These are phyloP conservation scores for Fusarium sp. DNA, from an alignment of 2,329 filamentous ascomycete genomes.

Conservation along the genomic window DNA sequence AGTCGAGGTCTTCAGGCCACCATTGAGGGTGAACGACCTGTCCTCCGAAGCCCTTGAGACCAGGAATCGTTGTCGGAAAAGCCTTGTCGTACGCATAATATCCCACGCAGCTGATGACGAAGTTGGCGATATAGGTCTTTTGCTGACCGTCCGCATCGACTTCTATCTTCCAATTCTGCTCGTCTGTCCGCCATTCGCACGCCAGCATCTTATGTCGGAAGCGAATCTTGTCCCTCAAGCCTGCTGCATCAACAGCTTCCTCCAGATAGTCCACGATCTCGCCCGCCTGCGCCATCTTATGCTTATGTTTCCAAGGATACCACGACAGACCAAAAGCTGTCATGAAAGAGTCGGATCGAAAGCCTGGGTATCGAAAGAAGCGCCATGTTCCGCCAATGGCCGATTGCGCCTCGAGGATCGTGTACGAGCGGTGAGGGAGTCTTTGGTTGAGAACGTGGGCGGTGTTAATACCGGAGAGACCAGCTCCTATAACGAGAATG, in stretches of 20 bases:
- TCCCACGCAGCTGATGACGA: conserved; percentile 67
- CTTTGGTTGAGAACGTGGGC: conserved; percentile 70
- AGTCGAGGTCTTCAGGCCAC: conserved; percentile 76
- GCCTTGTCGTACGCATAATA: conserved; percentile 78
- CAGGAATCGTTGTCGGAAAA: conserved; percentile 68
- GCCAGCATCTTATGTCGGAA: conserved; percentile 58
- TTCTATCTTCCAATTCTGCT: conserved; percentile 64
- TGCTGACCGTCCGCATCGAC: conserved; percentile 46
- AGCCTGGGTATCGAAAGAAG: conserved; percentile 78
- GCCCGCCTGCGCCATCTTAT: conserved; percentile 59
- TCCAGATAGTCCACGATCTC: conserved; percentile 64
- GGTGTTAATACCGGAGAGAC: conserved; percentile 77
- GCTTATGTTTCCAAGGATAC: conserved; percentile 70
- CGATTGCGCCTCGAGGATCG: conserved; percentile 72
- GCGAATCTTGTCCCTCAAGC: conserved; percentile 63
- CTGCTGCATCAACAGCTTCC: conserved; percentile 58
- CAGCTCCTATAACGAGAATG: conserved; percentile 73
- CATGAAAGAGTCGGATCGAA: conserved; percentile 72
- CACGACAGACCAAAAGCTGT: conserved; percentile 72
- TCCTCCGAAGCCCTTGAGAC: conserved; percentile 72
- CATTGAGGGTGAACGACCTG: conserved; percentile 74
- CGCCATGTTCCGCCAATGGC: conserved; percentile 80
- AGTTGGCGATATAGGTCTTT: conserved; percentile 54
- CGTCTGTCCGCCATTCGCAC: conserved; percentile 62
- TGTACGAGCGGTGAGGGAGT: conserved; percentile 64